A percentile compares a stretch with the other conserved stretches of the same genome.
Conservation (phyloP, 2,329 filamentous ascomycete species). For the Furcasterigmium sp. region DNA sequence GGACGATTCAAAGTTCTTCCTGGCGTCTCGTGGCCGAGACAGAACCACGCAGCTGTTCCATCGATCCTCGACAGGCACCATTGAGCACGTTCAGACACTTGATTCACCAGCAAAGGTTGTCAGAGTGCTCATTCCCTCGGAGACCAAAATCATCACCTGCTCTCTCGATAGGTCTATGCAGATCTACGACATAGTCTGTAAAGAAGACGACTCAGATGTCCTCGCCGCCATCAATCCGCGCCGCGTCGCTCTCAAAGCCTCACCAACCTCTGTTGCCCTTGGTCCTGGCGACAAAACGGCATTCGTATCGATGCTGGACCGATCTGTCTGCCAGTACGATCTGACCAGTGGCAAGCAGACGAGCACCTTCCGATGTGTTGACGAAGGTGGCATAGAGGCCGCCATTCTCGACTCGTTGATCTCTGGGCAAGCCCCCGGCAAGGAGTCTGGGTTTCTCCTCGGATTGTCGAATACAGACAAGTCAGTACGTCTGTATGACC, state of each 20-base stretch:
- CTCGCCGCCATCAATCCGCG: constrained; percentile 73
- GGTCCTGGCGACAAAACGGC: constrained; percentile 55
- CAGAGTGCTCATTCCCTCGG: constrained; percentile 66
- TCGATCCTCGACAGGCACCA: constrained; percentile 45
- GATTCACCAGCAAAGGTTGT: constrained; percentile 87
- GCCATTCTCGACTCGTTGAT: constrained; percentile 78
- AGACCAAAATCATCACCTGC: constrained; percentile 74
- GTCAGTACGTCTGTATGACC: constrained; percentile 85
- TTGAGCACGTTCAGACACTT: constrained; percentile 84
- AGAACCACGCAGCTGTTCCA: constrained; percentile 90
- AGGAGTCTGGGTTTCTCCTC: constrained; percentile 62
- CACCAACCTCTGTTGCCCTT: constrained; percentile 78
- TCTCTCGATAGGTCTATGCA: constrained; percentile 86
- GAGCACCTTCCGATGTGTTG: constrained; percentile 74
- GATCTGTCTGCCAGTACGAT: constrained; percentile 56
- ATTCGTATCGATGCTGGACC: constrained; percentile 56
- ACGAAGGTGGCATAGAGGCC: constrained; percentile 73
- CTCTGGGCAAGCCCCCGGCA: constrained; percentile 50
- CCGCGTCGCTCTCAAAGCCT: constrained; percentile 77
- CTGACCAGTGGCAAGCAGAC: constrained; percentile 64
- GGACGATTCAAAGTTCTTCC: constrained; percentile 53
- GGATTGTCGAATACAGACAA: constrained; percentile 96
- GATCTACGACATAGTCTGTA: constrained; percentile 70
- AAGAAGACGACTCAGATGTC: constrained; percentile 57
- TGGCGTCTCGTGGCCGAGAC: constrained; percentile 83